Conservation (phyloP, 495 filamentous ascomycete species). For the Hyaloscypha hepaticicola region DNA sequence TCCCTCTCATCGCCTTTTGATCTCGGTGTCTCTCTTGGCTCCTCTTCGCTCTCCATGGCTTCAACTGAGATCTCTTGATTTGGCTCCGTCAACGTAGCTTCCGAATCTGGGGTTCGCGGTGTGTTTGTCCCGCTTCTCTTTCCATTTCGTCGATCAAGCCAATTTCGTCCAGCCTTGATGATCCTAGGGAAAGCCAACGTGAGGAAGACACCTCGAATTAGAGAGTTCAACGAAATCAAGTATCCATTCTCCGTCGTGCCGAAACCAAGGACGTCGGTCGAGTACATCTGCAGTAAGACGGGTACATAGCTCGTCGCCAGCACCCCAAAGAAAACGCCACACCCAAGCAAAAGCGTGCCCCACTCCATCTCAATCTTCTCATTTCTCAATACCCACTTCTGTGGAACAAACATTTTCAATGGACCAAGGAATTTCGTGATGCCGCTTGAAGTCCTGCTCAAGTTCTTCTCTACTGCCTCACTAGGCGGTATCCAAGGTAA, state of each 20-base stretch:
- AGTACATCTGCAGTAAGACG: conserved; percentile 51
- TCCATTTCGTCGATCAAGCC: conserved; percentile 36
- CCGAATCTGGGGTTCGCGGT: conserved; percentile 37
- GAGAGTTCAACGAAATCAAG: conserved; percentile 51
- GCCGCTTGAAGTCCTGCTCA: conserved; percentile 25
- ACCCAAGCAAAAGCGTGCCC: conserved; percentile 51
- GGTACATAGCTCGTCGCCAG: conserved; percentile 56
- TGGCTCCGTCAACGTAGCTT: conserved; percentile 38
- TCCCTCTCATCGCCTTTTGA: conserved; percentile 34
- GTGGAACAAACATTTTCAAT: conserved; percentile 49
- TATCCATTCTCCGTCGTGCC: conserved; percentile 51
- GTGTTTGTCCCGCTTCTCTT: conserved; percentile 20
- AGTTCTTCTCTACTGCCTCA: conserved; percentile 9
- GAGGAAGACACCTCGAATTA: conserved; percentile 53
- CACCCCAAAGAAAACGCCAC: conserved; percentile 55
- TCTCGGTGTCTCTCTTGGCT: conserved; percentile 37
- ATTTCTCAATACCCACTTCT: conserved; percentile 41
- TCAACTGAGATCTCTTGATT: background rate
- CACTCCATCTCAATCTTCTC: conserved; percentile 46
- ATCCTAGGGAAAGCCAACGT: conserved; percentile 55
- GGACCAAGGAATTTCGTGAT: conserved; percentile 52
- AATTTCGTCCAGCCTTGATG: conserved; percentile 47
- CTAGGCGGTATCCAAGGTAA: conserved; percentile 44
- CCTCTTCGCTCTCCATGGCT: conserved; percentile 40
- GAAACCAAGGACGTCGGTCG: conserved; percentile 54